Evolutionary conservation across 75 land plant genomes (phyloP).

Genomic region (Pinus taeda): DNA sequence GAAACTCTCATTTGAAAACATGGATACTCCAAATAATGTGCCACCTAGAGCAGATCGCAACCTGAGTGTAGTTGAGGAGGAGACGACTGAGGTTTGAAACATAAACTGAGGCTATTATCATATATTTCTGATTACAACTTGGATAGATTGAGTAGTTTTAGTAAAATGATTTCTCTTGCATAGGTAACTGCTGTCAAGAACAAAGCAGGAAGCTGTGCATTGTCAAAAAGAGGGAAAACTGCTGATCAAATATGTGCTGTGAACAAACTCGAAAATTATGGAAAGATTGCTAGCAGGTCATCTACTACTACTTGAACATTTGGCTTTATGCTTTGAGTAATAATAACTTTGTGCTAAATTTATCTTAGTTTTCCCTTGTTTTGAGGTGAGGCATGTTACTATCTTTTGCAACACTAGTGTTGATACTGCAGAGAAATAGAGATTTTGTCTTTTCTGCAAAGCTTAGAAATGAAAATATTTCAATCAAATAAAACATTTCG

Average conservation of each 20-base stretch:
- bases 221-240: neutral
- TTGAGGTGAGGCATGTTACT: neutral
- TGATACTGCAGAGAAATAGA: neutral
- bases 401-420: neutral
- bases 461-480: neutral
- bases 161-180: neutral
- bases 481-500: neutral
- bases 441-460: neutral
- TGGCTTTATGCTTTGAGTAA: neutral
- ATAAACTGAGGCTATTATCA: neutral
- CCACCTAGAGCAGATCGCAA: neutral
- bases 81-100: neutral
- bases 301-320: neutral
- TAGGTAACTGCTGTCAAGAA: neutral
- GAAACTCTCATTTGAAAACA: neutral
- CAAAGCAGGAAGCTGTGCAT: neutral
- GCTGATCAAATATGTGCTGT: neutral
- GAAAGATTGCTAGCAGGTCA: neutral
- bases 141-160: neutral
- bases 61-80: neutral
- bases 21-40: neutral
- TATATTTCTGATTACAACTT: neutral
- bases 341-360: neutral
- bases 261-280: conserved; percentile 2
- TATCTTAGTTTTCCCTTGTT: neutral